Base-by-base conservation (phyloP, 2,329 filamentous ascomycete species). In the Paecilomyces fulvus region DNA sequence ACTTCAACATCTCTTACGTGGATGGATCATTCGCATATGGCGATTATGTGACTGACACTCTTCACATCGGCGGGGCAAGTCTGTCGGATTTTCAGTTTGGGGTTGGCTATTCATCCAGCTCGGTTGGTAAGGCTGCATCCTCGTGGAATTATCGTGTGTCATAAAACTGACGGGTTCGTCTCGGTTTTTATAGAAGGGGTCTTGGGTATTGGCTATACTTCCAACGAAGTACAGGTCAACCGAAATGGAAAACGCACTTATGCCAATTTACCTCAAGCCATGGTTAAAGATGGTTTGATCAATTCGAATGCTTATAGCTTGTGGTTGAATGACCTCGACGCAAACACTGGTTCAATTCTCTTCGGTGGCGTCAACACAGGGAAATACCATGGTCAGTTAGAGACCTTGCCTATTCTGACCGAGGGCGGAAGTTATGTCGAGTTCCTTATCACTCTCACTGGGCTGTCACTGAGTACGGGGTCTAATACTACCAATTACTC, bases 1-100 rank as follows among this genome's bases (percentile, higher is more conserved):
- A 84, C 58, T 96, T 96, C 77, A 92, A 92, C 74, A 95, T 96
- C 61, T 85, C 85, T 1, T 96, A 96, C 63, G 87, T 88, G 46
- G 91, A 96, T 72, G 89, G 89, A 50, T 88, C 88, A 0, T 84
- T 85, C 4, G 88, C 90, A 0, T 70, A 75, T 1, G 91, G 92
- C 31, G 88, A 94, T 71, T 96, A 95, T 69, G 89, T 84, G 2
- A 85, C 82, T 3, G 92, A 96, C 67, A 87, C 80, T 0, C 74
- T 95, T 56, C 75, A 58, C 2, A 66, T 87, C 50, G 82, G 80
- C 23, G 78, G 75, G 23, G 67, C 75, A 10, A 75, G 68, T 0
- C 61, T 86, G 30, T 64, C 75, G 2, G 68, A 75, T 49, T 76
- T 85, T 61, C 80, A 85, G 62, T 83, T 86, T 60, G 83, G 82